Conservation (phyloP, 2,329 filamentous ascomycete genomes). For the Pseudocercospora fuligena region DNA sequence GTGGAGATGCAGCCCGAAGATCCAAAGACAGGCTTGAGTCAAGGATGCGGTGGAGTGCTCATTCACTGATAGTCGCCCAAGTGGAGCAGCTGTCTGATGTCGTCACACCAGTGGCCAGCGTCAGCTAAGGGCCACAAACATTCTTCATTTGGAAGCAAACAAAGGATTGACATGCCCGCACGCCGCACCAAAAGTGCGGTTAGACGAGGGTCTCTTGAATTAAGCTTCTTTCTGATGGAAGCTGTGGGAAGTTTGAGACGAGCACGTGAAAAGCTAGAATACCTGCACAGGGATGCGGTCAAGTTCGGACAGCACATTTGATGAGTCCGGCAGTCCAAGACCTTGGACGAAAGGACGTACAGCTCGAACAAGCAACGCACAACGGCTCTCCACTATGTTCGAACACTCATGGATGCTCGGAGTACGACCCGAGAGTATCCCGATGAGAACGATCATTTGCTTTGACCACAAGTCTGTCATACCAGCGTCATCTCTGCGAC, state of each 20-base stretch:
- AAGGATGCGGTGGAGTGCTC: background rate
- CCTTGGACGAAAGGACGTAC: background rate
- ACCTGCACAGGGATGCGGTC: background rate
- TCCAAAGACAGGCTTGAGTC: background rate
- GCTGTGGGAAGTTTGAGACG: background rate
- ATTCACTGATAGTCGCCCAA: background rate
- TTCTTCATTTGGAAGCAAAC: background rate
- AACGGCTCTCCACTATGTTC: background rate
- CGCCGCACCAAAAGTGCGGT: background rate
- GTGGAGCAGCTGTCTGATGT: background rate
- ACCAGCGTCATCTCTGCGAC: background rate
- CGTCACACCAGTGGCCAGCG: background rate
- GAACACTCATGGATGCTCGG: background rate
- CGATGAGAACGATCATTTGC: background rate
- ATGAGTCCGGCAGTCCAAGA: background rate
- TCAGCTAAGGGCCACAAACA: background rate
- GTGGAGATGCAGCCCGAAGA: background rate
- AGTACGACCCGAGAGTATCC: background rate
- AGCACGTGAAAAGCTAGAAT: background rate
- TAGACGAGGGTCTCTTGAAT: background rate
- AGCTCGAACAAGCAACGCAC: background rate
- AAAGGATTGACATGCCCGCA: background rate
- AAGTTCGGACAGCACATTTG: background rate
- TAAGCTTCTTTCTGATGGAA: slow-evolving; percentile 4
- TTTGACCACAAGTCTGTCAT: background rate